Evolutionary conservation across 306 rosid species (phyloP), one percentile per base, ranked within the genome.

Genomic region (Inga leiocalycina): DNA sequence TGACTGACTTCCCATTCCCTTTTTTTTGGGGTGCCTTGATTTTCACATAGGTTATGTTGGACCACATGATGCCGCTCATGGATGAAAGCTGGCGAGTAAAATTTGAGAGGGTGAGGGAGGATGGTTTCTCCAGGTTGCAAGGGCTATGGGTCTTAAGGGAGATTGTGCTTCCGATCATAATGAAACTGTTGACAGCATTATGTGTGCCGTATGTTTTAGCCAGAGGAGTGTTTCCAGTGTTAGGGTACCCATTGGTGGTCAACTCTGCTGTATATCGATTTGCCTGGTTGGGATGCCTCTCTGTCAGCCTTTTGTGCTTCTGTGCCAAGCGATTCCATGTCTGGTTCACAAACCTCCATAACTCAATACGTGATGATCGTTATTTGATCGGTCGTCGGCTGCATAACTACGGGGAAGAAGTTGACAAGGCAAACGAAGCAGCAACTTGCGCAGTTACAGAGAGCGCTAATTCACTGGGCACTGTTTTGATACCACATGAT

Each of bases 311-410:
- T 69, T 52, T 97, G 80, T 97, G 87, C 90, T 97, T 94, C 56
- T 97, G 98, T 79, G 99, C 94, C 76, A 92, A 89, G 93, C 91
- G 98, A 86, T 97, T 97, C 82, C 99, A 94, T 72, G 93, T 97
- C 78, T 97, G 99, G 99, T 92, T 97, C 84, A 94, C 98, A 86
- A 97, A 97, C 84, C 99, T 97, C 78, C 99, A 97, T 79, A 97
- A 97, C 79, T 91, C 99, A 78, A 97, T 97, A 65, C 98, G 99
- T 0, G 99, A 96, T 12, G 99, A 96, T 80, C 98, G 98, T 37
- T 96, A 96, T 86, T 90, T 94, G 62, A 87, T 97, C 57, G 98
- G 99, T 51, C 94, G 99, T 43, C 87, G 95, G 85, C 91, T 97
- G 89, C 99, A 94, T 84, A 97, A 97, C 89, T 97, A n/a, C 2